Conservation (phyloP, 164 flowering plant species). For the Annona cherimola region DNA sequence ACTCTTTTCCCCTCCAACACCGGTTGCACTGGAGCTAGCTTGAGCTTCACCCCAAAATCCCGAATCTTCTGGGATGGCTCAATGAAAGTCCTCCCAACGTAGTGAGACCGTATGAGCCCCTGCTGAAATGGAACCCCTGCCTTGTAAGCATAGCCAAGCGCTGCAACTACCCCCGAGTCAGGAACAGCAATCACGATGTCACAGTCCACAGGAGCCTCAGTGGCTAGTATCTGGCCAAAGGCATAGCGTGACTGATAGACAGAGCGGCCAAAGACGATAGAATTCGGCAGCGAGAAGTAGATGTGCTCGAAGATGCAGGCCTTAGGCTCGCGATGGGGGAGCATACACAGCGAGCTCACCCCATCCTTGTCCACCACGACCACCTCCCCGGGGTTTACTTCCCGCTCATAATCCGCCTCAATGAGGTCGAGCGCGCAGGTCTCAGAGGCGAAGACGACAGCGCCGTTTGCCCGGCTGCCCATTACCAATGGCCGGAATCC, state of each 20-base stretch:
- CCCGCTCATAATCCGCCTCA: constrained; percentile 81
- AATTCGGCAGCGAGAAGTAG: constrained; percentile 78
- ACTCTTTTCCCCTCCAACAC: constrained; percentile 86
- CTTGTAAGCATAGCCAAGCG: constrained; percentile 77
- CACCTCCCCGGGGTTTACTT: constrained; percentile 85
- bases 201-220: constrained; percentile 80
- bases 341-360: constrained; percentile 48
- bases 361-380: constrained; percentile 69
- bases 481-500: constrained; percentile 91
- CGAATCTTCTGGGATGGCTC: constrained; percentile 88
- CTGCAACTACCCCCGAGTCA: constrained; percentile 90
- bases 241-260: constrained; percentile 62
- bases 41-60: constrained; percentile 85
- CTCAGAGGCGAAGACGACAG: constrained; percentile 86
- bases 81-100: constrained; percentile 86
- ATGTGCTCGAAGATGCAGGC: constrained; percentile 87
- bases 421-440: constrained; percentile 89
- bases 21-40: constrained; percentile 70
- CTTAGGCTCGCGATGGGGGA: constrained; percentile 55
- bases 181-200: constrained; percentile 95
- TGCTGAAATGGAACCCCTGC: constrained; percentile 81
- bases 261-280: constrained; percentile 69
- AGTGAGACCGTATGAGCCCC: constrained; percentile 77
- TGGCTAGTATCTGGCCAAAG: constrained; percentile 74
- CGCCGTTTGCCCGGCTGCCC: constrained; percentile 88